Conservation (phyloP, 495 filamentous ascomycete genomes). For the Aspergillus incahuasiensis region DNA sequence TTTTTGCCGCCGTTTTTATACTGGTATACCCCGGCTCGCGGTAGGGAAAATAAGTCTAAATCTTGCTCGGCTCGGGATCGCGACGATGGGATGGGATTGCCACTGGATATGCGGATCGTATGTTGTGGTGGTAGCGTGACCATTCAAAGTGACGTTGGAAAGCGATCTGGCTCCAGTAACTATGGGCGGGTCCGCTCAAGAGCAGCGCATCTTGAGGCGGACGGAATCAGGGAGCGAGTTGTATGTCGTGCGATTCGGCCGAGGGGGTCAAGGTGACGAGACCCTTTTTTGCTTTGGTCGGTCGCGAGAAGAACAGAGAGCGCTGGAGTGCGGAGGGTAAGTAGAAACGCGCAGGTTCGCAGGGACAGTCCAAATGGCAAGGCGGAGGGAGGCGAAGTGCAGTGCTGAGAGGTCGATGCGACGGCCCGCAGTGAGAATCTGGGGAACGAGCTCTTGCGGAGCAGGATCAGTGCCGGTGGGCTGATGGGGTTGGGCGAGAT, state of each 20-base stretch:
- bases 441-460: conserved; percentile 13
- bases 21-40: conserved; percentile 7
- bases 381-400: conserved; percentile 16
- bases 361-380: conserved; percentile 9
- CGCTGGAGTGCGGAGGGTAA: conserved; percentile 2
- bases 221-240: conserved; percentile 9
- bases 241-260: conserved; percentile 4
- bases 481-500: conserved; percentile 2
- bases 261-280: background rate
- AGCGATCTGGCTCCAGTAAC: conserved; percentile 27
- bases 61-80: conserved; percentile 12
- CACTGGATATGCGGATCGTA: conserved; percentile 23
- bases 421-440: conserved; percentile 11
- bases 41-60: conserved; percentile 16
- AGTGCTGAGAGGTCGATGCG: conserved; percentile 7
- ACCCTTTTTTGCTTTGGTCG: background rate
- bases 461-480: background rate
- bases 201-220: conserved; percentile 34
- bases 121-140: conserved; percentile 34
- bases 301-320: conserved; percentile 3
- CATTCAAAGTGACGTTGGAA: conserved; percentile 32
- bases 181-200: conserved; percentile 29
- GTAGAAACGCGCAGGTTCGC: conserved; percentile 13
- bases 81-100: conserved; percentile 15
- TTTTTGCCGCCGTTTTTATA: conserved; percentile 13